These are phyloP conservation scores for Colletotrichum truncatum DNA, from an alignment of 2,329 filamentous ascomycete species.

Conservation along the genomic window DNA sequence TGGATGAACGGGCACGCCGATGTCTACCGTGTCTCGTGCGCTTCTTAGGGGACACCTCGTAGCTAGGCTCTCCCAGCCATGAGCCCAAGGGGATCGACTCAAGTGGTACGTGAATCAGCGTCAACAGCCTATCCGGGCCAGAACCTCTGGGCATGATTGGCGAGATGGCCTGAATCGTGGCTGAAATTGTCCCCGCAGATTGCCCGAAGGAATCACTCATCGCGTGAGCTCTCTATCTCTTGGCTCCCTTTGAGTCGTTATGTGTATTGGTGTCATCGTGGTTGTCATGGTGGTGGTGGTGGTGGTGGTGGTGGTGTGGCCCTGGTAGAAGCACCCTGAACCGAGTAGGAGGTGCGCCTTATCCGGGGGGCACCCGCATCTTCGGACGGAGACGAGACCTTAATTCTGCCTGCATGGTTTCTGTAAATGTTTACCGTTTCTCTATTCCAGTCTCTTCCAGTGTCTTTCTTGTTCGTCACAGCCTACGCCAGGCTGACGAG, in stretches of 20 bases:
- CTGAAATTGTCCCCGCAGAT: slow-evolving; percentile 23
- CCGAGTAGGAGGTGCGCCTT: background rate
- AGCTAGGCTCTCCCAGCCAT: slow-evolving; percentile 16
- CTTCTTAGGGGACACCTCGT: background rate
- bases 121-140: background rate
- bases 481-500: slow-evolving; percentile 12
- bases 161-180: slow-evolving; percentile 18
- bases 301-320: background rate
- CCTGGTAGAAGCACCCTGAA: background rate
- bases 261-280: no score
- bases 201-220: slow-evolving; percentile 16
- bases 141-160: slow-evolving; percentile 12
- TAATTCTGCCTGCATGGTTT: background rate
- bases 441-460: background rate
- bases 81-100: no score
- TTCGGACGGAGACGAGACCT: background rate
- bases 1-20: slow-evolving; percentile 17
- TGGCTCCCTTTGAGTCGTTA: slow-evolving; percentile 19
- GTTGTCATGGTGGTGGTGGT: background rate
- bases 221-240: slow-evolving; percentile 22
- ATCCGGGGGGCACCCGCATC: background rate
- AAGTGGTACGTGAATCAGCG: background rate
- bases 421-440: background rate
- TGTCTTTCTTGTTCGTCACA: background rate
- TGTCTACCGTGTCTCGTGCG: background rate